Evolutionary conservation across 2,329 filamentous ascomycete species (phyloP), one percentile per base, ranked within the genome.

Genomic region (Aureobasidium vineae): DNA sequence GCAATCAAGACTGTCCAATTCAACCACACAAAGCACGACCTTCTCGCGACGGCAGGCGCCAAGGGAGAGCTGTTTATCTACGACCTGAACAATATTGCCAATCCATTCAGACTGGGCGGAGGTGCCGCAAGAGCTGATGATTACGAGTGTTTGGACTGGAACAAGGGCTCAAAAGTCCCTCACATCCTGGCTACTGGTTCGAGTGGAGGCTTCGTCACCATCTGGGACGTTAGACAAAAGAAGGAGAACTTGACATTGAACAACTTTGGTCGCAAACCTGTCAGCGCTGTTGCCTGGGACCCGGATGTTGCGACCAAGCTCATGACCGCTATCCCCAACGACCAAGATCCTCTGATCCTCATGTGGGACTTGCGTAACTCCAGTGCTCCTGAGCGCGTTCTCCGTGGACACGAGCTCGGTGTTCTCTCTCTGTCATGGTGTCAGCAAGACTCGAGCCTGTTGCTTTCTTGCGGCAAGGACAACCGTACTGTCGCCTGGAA

Each of bases 221-320:
- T 99, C 21, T 99, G 95, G 95, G 95, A 99, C 79, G 85, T 98
- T 70, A 97, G 97, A 83, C 92, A 91, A 15, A 98, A 97, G 85
- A 97, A 97, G 81, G 92, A 97, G 72, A 97, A 93, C 66, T 82
- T 99, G 78, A 97, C 93, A 41, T 83, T 99, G 70, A 99, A 97
- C 82, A 90, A 91, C 75, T 82, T 83, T 70, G 95, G 91, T 75
- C 88, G 95, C 69, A 99, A 97, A 80, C 85, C 93, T 64, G 92
- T 98, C 73, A 97, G 93, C 78, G 89, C 96, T 68, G 92, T 99
- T 72, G 93, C 93, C 15, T 99, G 95, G 95, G 95, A 99, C 74
- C 96, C 95, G 0, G 91, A 95, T 74, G 94, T 87, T 76, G 84
- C 94, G 53, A 99, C 96, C 0, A 96, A 95, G 83, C 86, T 99